Base-by-base conservation (phyloP, 2,329 filamentous ascomycete genomes). In the Akanthomyces lecanii region DNA sequence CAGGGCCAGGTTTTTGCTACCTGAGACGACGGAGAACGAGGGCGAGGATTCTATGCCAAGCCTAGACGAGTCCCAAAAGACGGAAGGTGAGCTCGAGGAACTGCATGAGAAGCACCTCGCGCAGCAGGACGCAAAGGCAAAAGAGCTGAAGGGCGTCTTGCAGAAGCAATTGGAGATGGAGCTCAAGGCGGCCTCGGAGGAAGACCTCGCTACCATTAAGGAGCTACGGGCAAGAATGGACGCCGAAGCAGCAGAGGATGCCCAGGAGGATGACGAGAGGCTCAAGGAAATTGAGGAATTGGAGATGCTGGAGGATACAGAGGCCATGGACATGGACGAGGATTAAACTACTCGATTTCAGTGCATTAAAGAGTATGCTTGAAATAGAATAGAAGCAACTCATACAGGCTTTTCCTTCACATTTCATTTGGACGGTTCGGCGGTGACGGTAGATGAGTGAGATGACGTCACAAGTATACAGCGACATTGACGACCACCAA, bases 161-260 rank as follows among this genome's bases (percentile, higher is more conserved):
- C 57, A 36, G 47, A 48, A 21, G 25, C 57, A 52, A 5, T 38
- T 60, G 36, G 57, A 60, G 38, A 36, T 33, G 48, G 57, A 60
- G 48, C 57, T 60, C 47, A 14, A 11, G 47, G 18, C 23, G 18
- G 57, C 57, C 7, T 44, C 47, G 11, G 47, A 30, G 25, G 36
- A 44, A 4, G 48, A 60, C 16, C 7, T 60, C 10, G 25, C 18
- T 2, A 36, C 57, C 5, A 60, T 60, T 12, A 5, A 18, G 14
- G 23, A 53, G 8, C 18, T 60, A 3, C 36, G 47, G 3, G 48
- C 23, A 1, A 45, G 36, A 14, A 52, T 52, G 57, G 47, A 23
- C 2, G 25, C 44, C 1, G 57, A 60, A 16, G 57, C 25, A 4
- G 57, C 25, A 21, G 57, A 60, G 12, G 57, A 60, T 44, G 57